phyloP scores from a whole-genome alignment of 2,329 filamentous ascomycete genomes.

The Colletotrichum costaricense region DNA sequence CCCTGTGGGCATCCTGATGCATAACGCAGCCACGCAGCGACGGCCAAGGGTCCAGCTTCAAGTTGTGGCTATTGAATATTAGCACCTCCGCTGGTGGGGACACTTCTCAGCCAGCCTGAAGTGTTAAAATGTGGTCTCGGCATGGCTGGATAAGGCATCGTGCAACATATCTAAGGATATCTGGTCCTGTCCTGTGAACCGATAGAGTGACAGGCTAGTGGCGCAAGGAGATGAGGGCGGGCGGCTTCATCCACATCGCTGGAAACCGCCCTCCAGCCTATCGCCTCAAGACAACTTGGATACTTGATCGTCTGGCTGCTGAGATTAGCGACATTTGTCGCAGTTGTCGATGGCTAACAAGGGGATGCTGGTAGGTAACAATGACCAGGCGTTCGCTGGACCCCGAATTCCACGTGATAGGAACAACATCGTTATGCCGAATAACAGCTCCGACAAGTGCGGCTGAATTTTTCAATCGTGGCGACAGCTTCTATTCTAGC shows the following conservation, averaged over 20 bases:
- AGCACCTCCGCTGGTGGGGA: background rate
- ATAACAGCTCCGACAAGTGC: background rate
- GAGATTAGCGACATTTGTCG: background rate
- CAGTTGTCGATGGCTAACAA: background rate
- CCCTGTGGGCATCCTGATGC: background rate
- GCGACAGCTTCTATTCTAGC: too few relatives aligned
- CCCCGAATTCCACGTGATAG: background rate
- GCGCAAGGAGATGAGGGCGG: constrained; percentile 1
- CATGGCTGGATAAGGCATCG: constrained; percentile 13
- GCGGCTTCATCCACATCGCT: background rate
- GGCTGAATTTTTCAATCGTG: background rate
- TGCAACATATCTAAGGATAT: constrained; percentile 8
- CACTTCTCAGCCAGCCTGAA: constrained; percentile 9
- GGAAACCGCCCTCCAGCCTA: background rate
- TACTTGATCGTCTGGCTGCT: background rate
- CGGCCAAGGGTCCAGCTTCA: background rate
- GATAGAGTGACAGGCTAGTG: constrained; percentile 17
- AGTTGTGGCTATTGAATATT: constrained; percentile 9
- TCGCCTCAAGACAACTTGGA: background rate
- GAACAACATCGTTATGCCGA: background rate
- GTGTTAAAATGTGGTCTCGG: constrained; percentile 1
- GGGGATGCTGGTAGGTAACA: background rate
- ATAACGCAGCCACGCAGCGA: background rate
- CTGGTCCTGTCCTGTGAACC: background rate
- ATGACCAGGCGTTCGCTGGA: background rate